Evolutionary conservation across 208 protist species (phyloP).

Genomic region (Acanthamoeba culbertsoni): DNA sequence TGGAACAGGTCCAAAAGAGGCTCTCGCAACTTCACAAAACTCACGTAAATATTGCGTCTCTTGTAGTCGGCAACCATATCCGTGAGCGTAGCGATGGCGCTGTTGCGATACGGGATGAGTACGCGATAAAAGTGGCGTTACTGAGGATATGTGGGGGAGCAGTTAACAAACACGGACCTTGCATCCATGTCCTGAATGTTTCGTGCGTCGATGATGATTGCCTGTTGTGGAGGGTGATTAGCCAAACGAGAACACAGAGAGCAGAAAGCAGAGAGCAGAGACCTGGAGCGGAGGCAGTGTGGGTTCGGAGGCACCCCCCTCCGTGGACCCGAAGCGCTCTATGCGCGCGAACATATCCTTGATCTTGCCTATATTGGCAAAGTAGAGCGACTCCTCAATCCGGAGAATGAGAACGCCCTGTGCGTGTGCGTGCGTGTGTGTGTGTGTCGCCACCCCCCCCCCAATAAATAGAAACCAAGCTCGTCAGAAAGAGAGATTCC

Average conservation of each 20-base stretch:
- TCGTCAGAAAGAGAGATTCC: neutral
- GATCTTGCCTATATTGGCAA: conserved; percentile 49
- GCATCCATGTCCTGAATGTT: conserved; percentile 45
- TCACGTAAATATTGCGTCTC: neutral
- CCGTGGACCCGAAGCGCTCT: neutral
- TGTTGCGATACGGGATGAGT: too few relatives aligned
- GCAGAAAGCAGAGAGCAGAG: neutral
- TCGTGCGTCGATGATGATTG: conserved; percentile 49
- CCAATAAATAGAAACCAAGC: neutral
- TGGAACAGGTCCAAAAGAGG: neutral
- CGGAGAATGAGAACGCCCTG: conserved; percentile 29
- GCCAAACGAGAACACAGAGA: neutral
- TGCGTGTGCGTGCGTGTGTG: too few relatives aligned
- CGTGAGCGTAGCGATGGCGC: neutral
- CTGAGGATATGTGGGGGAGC: too few relatives aligned
- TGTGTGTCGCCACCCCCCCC: too few relatives aligned
- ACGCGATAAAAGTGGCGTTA: neutral
- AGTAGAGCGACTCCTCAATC: conserved; percentile 48
- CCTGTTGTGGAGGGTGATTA: neutral
- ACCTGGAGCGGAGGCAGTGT: neutral
- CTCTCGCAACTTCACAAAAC: conserved; percentile 28
- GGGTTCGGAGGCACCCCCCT: neutral
- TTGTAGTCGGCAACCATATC: conserved; percentile 57
- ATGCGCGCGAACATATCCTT: conserved; percentile 48
- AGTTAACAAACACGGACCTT: too few relatives aligned